Conservation (phyloP, 1,284 basidiomycete species). For the Ustilago hordei region DNA sequence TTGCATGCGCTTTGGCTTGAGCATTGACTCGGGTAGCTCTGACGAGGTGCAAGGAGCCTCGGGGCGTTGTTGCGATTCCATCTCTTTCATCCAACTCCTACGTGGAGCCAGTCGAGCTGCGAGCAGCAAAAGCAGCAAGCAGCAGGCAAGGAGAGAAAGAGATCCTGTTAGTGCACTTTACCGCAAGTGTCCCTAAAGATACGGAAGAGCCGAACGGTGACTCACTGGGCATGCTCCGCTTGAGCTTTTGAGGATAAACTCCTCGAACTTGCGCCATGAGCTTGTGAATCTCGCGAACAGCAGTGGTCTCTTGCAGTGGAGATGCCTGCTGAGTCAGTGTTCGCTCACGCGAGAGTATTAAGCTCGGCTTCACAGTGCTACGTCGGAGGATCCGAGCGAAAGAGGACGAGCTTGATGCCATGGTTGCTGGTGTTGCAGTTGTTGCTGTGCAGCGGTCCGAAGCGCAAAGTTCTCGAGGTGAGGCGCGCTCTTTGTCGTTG, state of each 20-base stretch:
- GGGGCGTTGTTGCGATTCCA: slow-evolving; percentile 30
- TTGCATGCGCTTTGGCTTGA: slow-evolving; percentile 61
- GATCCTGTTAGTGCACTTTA: neutral
- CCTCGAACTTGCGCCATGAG: slow-evolving; percentile 52
- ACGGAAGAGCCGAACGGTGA: neutral
- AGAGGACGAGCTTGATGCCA: slow-evolving; percentile 19
- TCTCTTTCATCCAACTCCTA: slow-evolving; percentile 52
- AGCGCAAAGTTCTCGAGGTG: neutral
- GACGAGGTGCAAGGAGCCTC: neutral
- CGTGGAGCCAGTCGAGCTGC: slow-evolving; percentile 46
- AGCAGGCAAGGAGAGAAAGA: slow-evolving; percentile 8
- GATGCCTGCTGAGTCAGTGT: slow-evolving; percentile 37
- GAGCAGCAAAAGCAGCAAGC: neutral
- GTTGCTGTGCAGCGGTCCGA: neutral
- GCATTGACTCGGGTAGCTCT: slow-evolving; percentile 38
- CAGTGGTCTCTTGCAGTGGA: slow-evolving; percentile 52
- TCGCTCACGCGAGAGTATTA: slow-evolving; percentile 2
- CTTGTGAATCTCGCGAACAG: slow-evolving; percentile 48
- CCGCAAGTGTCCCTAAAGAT: neutral
- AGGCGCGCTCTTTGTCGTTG: too few relatives aligned
- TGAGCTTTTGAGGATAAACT: slow-evolving; percentile 44
- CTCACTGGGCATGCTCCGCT: slow-evolving; percentile 51
- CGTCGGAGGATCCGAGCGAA: slow-evolving; percentile 15
- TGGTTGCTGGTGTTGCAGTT: neutral
- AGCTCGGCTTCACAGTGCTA: neutral